Base-by-base conservation (phyloP, 2,329 filamentous ascomycete species). In the Claviceps sp. region DNA sequence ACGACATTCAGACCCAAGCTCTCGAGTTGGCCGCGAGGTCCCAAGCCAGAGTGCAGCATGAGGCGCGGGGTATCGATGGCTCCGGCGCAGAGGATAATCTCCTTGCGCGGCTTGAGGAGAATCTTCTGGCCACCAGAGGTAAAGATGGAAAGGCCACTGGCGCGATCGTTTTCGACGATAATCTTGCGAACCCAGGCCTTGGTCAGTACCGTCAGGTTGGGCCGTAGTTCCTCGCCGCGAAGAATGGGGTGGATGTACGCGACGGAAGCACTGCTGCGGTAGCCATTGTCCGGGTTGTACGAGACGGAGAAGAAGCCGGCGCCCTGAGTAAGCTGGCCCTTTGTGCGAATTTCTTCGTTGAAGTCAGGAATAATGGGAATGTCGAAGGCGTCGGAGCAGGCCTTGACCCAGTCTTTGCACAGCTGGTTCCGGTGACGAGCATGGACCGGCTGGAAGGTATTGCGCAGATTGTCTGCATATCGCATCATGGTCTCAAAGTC, bases 221-320 rank as follows among this genome's bases (percentile, higher is more conserved):
- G 81, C 52, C 87, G 77, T 66, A 82, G 80, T 75, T 95, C 88
- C 47, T 89, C 84, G 42, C 87, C 88, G 42, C 85, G 81, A 50
- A 95, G 78, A 62, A 95, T 89, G 38, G 89, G 89, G 70, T 95
- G 89, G 63, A 95, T 90, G 71, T 95, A 95, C 18, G 89, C 89
- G 22, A 95, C 88, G 54, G 85, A 89, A 54, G 89, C 88, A 64
- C 85, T 90, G 72, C 85, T 91, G 56, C 89, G 82, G 60, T 81
- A 79, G 62, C 88, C 87, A 62, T 88, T 84, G 62, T 95, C 88
- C 2, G 89, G 89, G 72, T 95, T 94, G 72, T 95, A 95, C 40
- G 86, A 84, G 59, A 95, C 82, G 57, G 85, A 89, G 75, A 95
- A 91, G 76, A 95, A 95, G 52, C 89, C 89, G 30, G 93, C 86